Conservation (phyloP, 2,329 filamentous ascomycete genomes). For the Botryotinia calthae region DNA sequence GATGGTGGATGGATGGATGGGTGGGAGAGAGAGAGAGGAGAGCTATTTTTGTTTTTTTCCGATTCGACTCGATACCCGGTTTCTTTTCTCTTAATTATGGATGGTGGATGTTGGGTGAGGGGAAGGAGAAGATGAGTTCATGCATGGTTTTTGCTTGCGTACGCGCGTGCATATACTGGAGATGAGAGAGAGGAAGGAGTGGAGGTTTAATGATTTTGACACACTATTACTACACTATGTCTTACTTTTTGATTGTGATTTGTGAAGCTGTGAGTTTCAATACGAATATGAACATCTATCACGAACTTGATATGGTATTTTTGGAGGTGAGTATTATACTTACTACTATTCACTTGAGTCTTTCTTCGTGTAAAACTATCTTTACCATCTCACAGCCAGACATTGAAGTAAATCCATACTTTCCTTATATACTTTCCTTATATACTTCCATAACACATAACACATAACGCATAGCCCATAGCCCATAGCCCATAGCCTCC, state of each 20-base stretch:
- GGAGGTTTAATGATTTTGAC: conserved; percentile 10
- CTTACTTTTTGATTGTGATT: not conserved
- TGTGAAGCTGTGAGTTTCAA: not conserved
- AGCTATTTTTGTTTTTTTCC: conserved; percentile 10
- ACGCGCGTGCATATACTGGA: not conserved
- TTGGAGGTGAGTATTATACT: not conserved
- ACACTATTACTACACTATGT: not conserved
- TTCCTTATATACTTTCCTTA: not conserved
- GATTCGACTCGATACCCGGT: conserved; percentile 17
- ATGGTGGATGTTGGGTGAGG: not conserved
- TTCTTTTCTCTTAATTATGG: conserved; percentile 17
- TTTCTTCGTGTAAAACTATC: not conserved
- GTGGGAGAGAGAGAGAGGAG: not conserved
- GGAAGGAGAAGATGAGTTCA: conserved; percentile 1
- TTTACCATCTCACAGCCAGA: not conserved
- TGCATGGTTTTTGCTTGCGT: not conserved
- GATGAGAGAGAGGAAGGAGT: not conserved
- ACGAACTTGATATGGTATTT: not conserved
- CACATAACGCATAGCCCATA: no score
- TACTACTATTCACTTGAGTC: not conserved
- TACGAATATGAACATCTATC: not conserved
- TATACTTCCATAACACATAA: not conserved
- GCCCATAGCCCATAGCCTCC: no score
- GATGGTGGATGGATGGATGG: not conserved
- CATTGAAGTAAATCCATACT: not conserved